A percentile compares a stretch with the other conserved stretches of the same genome.
Evolutionary conservation across 2,329 filamentous ascomycete species (phyloP).

Genomic region (Calonectria multiphialidica): DNA sequence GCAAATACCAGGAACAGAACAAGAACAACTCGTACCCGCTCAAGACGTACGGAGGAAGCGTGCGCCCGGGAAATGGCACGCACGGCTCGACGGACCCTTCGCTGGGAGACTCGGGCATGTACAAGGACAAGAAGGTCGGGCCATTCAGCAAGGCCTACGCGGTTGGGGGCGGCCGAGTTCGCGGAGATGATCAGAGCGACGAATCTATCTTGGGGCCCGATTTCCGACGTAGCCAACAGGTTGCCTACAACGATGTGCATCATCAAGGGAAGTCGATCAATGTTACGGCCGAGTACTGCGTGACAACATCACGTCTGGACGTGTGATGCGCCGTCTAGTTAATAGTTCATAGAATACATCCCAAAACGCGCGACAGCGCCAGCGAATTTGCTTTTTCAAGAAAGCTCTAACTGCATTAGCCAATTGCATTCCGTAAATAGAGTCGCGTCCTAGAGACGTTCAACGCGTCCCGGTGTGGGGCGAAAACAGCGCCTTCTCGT

Average conservation of each 20-base stretch:
- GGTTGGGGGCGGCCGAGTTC: not conserved
- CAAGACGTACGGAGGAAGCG: slow-evolving; percentile 32
- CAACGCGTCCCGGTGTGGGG: not conserved
- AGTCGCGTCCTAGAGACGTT: not conserved
- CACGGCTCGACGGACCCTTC: slow-evolving; percentile 13
- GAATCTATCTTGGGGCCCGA: slow-evolving; percentile 37
- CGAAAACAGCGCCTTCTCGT: not conserved
- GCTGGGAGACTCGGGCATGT: slow-evolving; percentile 18
- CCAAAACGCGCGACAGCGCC: no score
- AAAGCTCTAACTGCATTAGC: not conserved
- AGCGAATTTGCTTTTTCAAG: no score
- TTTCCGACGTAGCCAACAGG: slow-evolving; percentile 25
- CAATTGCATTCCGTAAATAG: not conserved
- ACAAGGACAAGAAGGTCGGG: slow-evolving; percentile 25
- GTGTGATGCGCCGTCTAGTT: not conserved
- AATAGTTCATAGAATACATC: no score
- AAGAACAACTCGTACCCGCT: slow-evolving; percentile 27
- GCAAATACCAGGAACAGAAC: slow-evolving; percentile 33
- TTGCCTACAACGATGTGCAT: not conserved
- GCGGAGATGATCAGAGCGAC: slow-evolving; percentile 32
- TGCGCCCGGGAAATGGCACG: slow-evolving; percentile 2
- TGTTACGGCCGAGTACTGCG: not conserved
- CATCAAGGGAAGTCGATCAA: slow-evolving; percentile 1
- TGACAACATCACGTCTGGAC: slow-evolving; percentile 1
- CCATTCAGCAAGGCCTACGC: slow-evolving; percentile 27